These are phyloP conservation scores for Hanseniaspora mollemarum DNA, from an alignment of 805 yeast species.

Conservation along the genomic window DNA sequence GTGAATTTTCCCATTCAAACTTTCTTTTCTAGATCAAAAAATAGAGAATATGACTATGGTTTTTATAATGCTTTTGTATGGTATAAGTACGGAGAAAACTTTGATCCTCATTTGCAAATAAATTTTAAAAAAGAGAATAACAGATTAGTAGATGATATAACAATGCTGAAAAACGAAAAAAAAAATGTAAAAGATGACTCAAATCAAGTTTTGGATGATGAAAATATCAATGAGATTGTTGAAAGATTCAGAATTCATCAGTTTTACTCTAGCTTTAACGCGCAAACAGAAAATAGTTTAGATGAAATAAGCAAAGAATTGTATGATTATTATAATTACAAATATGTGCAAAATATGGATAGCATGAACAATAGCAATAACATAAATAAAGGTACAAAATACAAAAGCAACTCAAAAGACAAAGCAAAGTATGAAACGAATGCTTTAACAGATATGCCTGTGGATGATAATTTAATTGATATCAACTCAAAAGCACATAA, in stretches of 20 bases:
- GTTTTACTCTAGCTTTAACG: constrained; percentile 7
- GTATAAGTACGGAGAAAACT: constrained; percentile 6
- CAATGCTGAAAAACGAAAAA: neutral
- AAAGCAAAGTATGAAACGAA: neutral
- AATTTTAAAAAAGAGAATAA: neutral
- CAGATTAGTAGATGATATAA: constrained; percentile 3
- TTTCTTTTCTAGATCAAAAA: constrained; percentile 6
- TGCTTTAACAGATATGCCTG: neutral
- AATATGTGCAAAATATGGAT: constrained; percentile 18
- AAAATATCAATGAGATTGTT: constrained; percentile 1
- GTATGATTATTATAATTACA: constrained; percentile 23
- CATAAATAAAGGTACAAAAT: neutral
- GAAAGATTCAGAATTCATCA: constrained; percentile 13
- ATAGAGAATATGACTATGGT: constrained; percentile 11
- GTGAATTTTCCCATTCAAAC: neutral
- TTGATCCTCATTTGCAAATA: neutral
- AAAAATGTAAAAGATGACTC: neutral
- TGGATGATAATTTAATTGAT: constrained; percentile 8
- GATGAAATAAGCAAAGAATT: constrained; percentile 14
- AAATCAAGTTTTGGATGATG: neutral
- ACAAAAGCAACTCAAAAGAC: neutral
- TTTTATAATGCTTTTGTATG: constrained; percentile 15
- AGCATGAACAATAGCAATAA: constrained; percentile 13
- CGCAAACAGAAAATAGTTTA: neutral
- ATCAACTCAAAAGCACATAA: constrained; percentile 7